A percentile compares a stretch with the other conserved stretches of the same genome.
phyloP scores from a whole-genome alignment of 805 yeast genomes.

The Hanseniaspora lindneri region DNA sequence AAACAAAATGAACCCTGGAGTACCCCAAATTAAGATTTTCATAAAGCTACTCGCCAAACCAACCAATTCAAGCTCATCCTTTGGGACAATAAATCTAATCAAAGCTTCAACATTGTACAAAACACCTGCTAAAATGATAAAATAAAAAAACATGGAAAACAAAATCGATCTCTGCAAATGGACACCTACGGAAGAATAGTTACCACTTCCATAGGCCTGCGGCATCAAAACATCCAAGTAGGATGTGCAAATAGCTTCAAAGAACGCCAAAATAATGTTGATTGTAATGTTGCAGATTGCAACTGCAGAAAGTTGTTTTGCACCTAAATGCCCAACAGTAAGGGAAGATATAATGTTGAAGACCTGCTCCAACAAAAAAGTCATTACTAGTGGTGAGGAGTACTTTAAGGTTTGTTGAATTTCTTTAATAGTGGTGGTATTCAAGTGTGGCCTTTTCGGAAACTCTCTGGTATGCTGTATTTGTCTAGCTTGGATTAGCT shows the following conservation, averaged over 20 bases:
- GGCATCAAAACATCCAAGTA: slow-evolving; percentile 66
- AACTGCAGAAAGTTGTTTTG: slow-evolving; percentile 69
- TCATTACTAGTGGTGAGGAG: slow-evolving; percentile 48
- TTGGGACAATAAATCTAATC: slow-evolving; percentile 33
- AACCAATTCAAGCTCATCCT: slow-evolving; percentile 43
- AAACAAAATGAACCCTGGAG: slow-evolving; percentile 67
- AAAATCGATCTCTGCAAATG: slow-evolving; percentile 63
- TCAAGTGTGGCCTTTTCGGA: not conserved
- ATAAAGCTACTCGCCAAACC: slow-evolving; percentile 47
- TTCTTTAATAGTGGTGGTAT: slow-evolving; percentile 3
- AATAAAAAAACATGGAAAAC: slow-evolving; percentile 41
- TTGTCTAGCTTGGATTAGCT: slow-evolving; percentile 2
- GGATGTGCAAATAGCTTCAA: slow-evolving; percentile 74
- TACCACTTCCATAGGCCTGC: slow-evolving; percentile 74
- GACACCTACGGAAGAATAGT: slow-evolving; percentile 54
- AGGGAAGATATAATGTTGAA: slow-evolving; percentile 70
- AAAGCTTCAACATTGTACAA: slow-evolving; percentile 53
- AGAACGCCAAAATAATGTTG: slow-evolving; percentile 63
- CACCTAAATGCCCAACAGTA: slow-evolving; percentile 76
- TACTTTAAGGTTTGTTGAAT: slow-evolving; percentile 23
- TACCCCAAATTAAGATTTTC: slow-evolving; percentile 49
- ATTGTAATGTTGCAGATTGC: slow-evolving; percentile 77
- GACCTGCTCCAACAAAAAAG: slow-evolving; percentile 61
- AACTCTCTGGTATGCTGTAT: not conserved
- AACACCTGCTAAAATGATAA: slow-evolving; percentile 41